Evolutionary conservation across 2,329 filamentous ascomycete species (phyloP).

Genomic region (Truncatella angustata): DNA sequence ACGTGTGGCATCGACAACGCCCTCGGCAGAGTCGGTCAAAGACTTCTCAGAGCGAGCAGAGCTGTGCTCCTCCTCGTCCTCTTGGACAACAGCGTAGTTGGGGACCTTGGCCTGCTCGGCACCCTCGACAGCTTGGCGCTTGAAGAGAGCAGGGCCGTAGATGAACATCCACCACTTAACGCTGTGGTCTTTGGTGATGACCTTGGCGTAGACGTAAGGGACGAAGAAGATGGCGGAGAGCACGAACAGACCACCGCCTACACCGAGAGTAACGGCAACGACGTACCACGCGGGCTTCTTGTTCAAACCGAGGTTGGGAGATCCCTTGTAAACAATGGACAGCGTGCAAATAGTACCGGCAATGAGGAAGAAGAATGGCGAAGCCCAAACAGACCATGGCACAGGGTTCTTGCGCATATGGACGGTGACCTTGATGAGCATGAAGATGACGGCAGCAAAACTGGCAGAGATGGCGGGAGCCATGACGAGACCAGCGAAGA

Average conservation of each 20-base stretch:
- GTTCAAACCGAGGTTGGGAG: slow-evolving; percentile 62
- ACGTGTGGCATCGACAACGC: neutral
- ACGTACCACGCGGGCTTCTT: slow-evolving; percentile 69
- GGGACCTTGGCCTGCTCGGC: slow-evolving; percentile 59
- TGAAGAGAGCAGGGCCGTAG: slow-evolving; percentile 63
- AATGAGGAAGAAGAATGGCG: slow-evolving; percentile 76
- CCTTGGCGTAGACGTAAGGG: slow-evolving; percentile 63
- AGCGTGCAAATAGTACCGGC: slow-evolving; percentile 72
- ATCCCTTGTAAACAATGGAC: slow-evolving; percentile 80
- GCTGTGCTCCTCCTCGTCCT: slow-evolving; percentile 49
- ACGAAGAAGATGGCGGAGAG: slow-evolving; percentile 70
- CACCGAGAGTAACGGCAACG: slow-evolving; percentile 63
- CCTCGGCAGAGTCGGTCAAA: slow-evolving; percentile 17
- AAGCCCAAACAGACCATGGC: slow-evolving; percentile 69
- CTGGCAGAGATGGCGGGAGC: slow-evolving; percentile 64
- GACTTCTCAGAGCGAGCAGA: slow-evolving; percentile 25
- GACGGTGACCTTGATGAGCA: slow-evolving; percentile 69
- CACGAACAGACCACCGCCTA: slow-evolving; percentile 56
- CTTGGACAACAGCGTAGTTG: slow-evolving; percentile 75
- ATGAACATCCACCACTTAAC: slow-evolving; percentile 63
- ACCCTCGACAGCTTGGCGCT: slow-evolving; percentile 52
- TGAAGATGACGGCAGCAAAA: slow-evolving; percentile 68
- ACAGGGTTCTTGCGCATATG: slow-evolving; percentile 71
- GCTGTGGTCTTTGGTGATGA: slow-evolving; percentile 66
- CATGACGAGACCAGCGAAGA: slow-evolving; percentile 70